A percentile compares a stretch with the other conserved stretches of the same genome.
Evolutionary conservation across 495 filamentous ascomycete genomes (phyloP).

Genomic region (Aspergillus heteromorphus): DNA sequence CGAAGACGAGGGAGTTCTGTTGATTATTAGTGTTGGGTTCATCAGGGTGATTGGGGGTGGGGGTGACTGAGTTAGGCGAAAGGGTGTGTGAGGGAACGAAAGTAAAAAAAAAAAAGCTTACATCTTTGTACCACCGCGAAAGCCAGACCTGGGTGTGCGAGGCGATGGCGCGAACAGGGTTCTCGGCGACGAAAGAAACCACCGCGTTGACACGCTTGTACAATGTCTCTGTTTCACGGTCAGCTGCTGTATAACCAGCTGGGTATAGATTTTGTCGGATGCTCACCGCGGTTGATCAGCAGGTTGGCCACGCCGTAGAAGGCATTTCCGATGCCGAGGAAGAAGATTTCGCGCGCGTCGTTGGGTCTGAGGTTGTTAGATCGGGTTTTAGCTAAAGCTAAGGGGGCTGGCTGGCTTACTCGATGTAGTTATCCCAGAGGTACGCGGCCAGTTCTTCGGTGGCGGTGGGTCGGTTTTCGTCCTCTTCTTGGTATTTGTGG

Average conservation of each 20-base stretch:
- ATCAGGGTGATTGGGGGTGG: too few relatives aligned
- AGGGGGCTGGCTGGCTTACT: slow-evolving; percentile 39
- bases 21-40: background rate
- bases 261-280: too few relatives aligned
- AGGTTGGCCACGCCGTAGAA: slow-evolving; percentile 67
- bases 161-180: slow-evolving; percentile 53
- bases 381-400: background rate
- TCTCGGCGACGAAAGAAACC: slow-evolving; percentile 47
- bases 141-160: slow-evolving; percentile 58
- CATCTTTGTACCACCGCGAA: slow-evolving; percentile 64
- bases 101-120: slow-evolving; percentile 20
- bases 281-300: slow-evolving; percentile 60
- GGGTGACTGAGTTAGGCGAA: too few relatives aligned
- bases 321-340: slow-evolving; percentile 78
- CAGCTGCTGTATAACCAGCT: slow-evolving; percentile 8
- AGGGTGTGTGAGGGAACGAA: too few relatives aligned
- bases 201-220: slow-evolving; percentile 53
- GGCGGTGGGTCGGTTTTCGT: slow-evolving; percentile 40
- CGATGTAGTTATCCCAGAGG: slow-evolving; percentile 96
- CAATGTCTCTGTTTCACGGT: slow-evolving; percentile 35
- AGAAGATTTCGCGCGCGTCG: slow-evolving; percentile 64
- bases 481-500: slow-evolving; percentile 37
- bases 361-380: slow-evolving; percentile 42
- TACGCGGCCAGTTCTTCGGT: slow-evolving; percentile 76
- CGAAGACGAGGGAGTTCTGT: slow-evolving; percentile 66